Evolutionary conservation across 2,329 filamentous ascomycete genomes (phyloP).

Genomic region (Boeremia exigua): DNA sequence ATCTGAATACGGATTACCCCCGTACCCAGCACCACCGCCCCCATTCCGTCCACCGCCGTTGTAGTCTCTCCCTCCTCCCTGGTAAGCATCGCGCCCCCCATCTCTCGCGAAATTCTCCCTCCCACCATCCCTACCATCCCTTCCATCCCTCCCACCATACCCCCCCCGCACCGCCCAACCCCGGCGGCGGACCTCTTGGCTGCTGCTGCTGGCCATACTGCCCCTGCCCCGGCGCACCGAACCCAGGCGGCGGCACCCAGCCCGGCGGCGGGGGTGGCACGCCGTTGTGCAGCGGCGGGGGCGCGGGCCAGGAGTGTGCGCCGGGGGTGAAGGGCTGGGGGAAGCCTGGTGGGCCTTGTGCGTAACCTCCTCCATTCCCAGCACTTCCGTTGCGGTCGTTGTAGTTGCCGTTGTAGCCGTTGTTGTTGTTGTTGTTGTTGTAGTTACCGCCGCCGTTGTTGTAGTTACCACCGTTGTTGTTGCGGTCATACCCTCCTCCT

Average conservation of each 20-base stretch:
- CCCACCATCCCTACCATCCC: neutral
- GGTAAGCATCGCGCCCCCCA: conserved; percentile 24
- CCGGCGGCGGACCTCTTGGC: conserved; percentile 29
- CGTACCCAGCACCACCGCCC: neutral
- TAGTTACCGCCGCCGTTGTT: conserved; percentile 25
- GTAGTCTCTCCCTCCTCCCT: too few relatives aligned
- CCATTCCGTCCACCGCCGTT: neutral
- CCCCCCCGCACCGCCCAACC: conserved; percentile 18
- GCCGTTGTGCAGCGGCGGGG: conserved; percentile 36
- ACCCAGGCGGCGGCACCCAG: conserved; percentile 36
- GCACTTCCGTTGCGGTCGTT: too few relatives aligned
- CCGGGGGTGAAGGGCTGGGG: conserved; percentile 25
- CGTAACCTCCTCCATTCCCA: too few relatives aligned
- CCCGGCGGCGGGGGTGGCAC: conserved; percentile 38
- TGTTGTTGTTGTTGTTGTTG: conserved; percentile 24
- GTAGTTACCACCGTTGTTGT: conserved; percentile 9
- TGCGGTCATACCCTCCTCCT: conserved; percentile 22
- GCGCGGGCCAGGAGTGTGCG: conserved; percentile 24
- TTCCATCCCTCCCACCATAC: conserved; percentile 28
- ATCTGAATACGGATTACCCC: conserved; percentile 25
- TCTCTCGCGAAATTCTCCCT: conserved; percentile 33
- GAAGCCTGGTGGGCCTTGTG: neutral
- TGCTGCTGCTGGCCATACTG: conserved; percentile 27
- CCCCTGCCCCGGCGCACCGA: conserved; percentile 16
- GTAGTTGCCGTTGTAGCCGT: conserved; percentile 21